These are phyloP conservation scores for Ilyonectria destructans DNA, from an alignment of 2,329 filamentous ascomycete species.

Conservation along the genomic window DNA sequence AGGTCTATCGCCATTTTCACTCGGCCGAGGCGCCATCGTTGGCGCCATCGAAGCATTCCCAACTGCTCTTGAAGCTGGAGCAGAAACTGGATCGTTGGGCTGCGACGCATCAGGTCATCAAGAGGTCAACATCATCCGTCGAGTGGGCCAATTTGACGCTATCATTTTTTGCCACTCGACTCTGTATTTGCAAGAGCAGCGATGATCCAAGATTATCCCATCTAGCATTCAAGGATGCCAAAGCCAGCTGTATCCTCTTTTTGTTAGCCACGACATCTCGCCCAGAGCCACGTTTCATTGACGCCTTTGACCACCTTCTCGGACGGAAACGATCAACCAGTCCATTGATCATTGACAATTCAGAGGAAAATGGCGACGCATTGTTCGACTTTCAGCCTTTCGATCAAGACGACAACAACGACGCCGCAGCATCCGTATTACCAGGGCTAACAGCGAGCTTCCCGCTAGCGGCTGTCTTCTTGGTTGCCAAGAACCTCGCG, in stretches of 20 bases:
- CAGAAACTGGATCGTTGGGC: conserved; percentile 46
- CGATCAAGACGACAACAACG: conserved; percentile 30
- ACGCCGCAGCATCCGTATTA: conserved; percentile 27
- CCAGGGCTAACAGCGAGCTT: conserved; percentile 43
- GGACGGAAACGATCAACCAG: conserved; percentile 18
- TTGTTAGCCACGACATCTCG: conserved; percentile 40
- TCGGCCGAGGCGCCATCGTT: conserved; percentile 32
- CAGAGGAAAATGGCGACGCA: not conserved
- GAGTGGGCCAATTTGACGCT: conserved; percentile 36
- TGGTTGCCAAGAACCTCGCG: conserved; percentile 36
- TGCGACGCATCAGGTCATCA: conserved; percentile 35
- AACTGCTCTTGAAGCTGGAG: conserved; percentile 35
- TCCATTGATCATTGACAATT: not conserved
- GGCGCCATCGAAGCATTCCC: conserved; percentile 16
- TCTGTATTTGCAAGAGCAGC: conserved; percentile 36
- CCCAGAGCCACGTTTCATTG: conserved; percentile 33
- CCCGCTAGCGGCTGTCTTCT: conserved; percentile 44
- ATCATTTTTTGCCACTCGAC: conserved; percentile 44
- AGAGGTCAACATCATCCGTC: conserved; percentile 24
- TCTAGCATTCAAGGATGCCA: conserved; percentile 40
- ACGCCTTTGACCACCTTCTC: conserved; percentile 38
- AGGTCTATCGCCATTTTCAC: conserved; percentile 41
- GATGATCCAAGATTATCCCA: conserved; percentile 15
- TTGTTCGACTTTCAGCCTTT: not conserved
- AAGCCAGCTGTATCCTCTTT: conserved; percentile 45